Evolutionary conservation across 768 basidiomycete species (phyloP), one percentile per base, ranked within the genome.

Genomic region (Russula abietina): DNA sequence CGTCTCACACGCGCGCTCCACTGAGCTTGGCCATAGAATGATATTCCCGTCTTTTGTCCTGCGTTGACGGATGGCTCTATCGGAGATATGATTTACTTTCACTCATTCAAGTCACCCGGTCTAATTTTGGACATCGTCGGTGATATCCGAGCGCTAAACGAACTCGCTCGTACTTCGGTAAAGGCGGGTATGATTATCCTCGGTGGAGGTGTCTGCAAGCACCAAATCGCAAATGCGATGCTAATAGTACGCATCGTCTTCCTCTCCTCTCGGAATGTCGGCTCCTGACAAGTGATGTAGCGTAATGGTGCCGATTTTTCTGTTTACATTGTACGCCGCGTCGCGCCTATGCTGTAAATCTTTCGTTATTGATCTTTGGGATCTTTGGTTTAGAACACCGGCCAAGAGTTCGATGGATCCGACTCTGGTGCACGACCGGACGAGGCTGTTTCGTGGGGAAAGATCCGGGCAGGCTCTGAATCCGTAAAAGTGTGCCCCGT

Each of bases 211-310:
- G 94, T 99, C 11, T 98, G 95, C 78, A 99, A 99, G 73, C 97
- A 99, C 72, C 97, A 99, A 72, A 97, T 99, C 60, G 96, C 96
- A n/a, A 99, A 99, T 71, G 94, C 96, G 1, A 98, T 99, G 97
- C 78, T 99, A 26, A 97, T 99, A 71, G 96, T 98, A 74, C 36
- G 62, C 75, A 83, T 67, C 26, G 12, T 49, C 49, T 10, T 60
- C 19, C 38, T n/a, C n/a, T n/a, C n/a, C n/a, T 19, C 17, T 64
- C n/a, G 57, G 61, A 57, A 64, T 36, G 62, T 59, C 17, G 11
- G 24, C 24, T 67, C 43, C 57, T 26, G 66, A 60, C 43, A 12
- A 12, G 22, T 19, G 51, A 53, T 30, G 24, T 71, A 98, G 97
- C 85, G 97, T 36, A 99, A 99, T 71, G 97, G 97, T 10, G 97